Conservation (phyloP, 176 grass and related monocot genomes). For the Zoysia pacifica region DNA sequence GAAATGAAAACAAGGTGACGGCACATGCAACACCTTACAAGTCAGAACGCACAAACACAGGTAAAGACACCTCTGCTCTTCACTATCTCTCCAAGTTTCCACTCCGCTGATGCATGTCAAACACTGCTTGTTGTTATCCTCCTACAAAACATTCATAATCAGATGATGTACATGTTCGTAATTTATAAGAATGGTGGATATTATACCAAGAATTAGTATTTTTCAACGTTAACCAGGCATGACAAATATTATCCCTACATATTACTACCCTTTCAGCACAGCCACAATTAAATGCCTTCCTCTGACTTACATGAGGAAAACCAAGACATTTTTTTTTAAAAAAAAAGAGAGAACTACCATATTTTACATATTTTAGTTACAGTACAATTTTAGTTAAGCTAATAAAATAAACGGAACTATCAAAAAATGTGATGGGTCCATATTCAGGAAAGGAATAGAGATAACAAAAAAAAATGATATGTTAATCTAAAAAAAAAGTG, state of each 20-base stretch:
- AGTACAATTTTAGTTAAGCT: background rate
- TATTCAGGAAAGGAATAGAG: conserved; percentile 14
- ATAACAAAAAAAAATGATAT: background rate
- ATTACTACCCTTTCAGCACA: background rate
- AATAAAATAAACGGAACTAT: background rate
- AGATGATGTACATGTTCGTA: background rate
- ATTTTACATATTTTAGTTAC: background rate
- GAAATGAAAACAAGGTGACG: background rate
- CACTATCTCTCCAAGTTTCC: background rate
- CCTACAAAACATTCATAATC: conserved; percentile 28
- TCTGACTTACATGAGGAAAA: conserved; percentile 19
- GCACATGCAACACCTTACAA: background rate
- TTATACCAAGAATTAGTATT: background rate
- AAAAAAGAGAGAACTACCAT: no score
- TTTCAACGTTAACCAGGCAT: background rate
- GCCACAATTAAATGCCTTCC: background rate
- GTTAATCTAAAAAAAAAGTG: no score
- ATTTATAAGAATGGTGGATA: background rate
- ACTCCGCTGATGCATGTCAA: conserved; percentile 2
- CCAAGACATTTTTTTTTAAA: background rate
- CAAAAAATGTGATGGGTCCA: conserved; percentile 2
- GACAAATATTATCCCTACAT: background rate
- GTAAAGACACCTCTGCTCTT: conserved; percentile 26
- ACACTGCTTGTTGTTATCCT: conserved; percentile 7
- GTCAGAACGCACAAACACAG: background rate